Evolutionary conservation across 1,284 basidiomycete genomes (phyloP).

Genomic region (Irpex sp.): DNA sequence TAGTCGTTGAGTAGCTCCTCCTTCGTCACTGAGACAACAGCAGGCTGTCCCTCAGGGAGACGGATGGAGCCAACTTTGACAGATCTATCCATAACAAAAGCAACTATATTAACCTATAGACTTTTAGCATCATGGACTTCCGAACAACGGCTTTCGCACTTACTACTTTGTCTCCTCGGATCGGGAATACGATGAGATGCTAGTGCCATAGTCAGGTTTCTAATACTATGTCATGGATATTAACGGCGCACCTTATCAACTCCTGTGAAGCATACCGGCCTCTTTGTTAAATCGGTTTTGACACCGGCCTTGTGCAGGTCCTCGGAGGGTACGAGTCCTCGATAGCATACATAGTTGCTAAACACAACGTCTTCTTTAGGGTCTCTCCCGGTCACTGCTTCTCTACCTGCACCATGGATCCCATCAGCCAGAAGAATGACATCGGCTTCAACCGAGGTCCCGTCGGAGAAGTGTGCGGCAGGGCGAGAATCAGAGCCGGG

Average conservation of each 20-base stretch:
- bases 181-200: constrained; percentile 8
- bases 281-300: too few species aligned
- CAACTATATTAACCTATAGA: constrained; percentile 7
- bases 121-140: neutral
- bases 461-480: constrained; percentile 40
- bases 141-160: neutral
- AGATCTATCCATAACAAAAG: constrained; percentile 1
- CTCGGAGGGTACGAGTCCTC: constrained; percentile 36
- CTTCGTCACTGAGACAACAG: constrained; percentile 18
- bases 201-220: neutral
- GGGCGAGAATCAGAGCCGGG: constrained; percentile 23
- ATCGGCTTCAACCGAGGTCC: constrained; percentile 39
- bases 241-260: neutral
- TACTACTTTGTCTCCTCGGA: constrained; percentile 4
- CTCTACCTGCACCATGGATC: constrained; percentile 40
- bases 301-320: constrained; percentile 27
- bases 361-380: constrained; percentile 28
- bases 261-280: too few species aligned
- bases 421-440: constrained; percentile 49
- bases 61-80: neutral
- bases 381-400: constrained; percentile 27
- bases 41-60: neutral
- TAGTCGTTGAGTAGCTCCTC: constrained; percentile 45
- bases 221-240: neutral
- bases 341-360: constrained; percentile 40